Percentiles rank a stretch among this genome's conserved stretches.
phyloP scores from a whole-genome alignment of 2,329 filamentous ascomycete species.

The Teratosphaeriaceae sp. region DNA sequence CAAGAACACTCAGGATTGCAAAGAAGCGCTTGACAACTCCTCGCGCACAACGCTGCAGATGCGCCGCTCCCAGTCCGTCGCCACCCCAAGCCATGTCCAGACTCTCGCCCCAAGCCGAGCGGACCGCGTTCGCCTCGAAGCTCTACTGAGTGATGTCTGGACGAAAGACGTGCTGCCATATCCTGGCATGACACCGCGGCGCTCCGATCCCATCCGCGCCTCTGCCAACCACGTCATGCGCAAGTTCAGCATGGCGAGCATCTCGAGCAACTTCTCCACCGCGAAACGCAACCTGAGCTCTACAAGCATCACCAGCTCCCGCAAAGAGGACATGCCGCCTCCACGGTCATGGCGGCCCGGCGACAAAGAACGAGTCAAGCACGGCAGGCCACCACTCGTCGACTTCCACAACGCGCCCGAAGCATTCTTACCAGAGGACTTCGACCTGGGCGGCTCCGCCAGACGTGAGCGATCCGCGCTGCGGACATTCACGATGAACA shows the following conservation, averaged over 20 bases:
- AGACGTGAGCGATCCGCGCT: conserved; percentile 23
- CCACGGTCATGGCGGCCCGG: conserved; percentile 1
- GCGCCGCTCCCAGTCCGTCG: conserved; percentile 71
- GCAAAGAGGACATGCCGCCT: conserved; percentile 25
- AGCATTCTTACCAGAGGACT: conserved; percentile 43
- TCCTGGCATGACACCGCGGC: conserved; percentile 67
- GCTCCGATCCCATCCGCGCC: conserved; percentile 62
- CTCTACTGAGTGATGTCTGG: conserved; percentile 71
- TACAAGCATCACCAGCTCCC: conserved; percentile 29
- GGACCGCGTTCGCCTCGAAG: conserved; percentile 72
- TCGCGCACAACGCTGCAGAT: conserved; percentile 49
- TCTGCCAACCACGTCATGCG: conserved; percentile 84
- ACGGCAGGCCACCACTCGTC: conserved; percentile 25
- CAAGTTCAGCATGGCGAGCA: conserved; percentile 76
- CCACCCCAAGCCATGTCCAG: conserved; percentile 61
- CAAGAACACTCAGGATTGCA: conserved; percentile 71
- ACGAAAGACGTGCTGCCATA: conserved; percentile 73
- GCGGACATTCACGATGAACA: conserved; percentile 26
- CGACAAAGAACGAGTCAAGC: neutral
- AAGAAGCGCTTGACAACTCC: conserved; percentile 43
- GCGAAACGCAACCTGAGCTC: conserved; percentile 61
- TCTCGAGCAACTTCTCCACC: conserved; percentile 69
- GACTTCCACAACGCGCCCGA: conserved; percentile 44
- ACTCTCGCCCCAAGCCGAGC: conserved; percentile 67
- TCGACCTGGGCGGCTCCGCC: conserved; percentile 31